phyloP scores from a whole-genome alignment of 2,329 filamentous ascomycete genomes.

The Pestalotiopsis sp. region DNA sequence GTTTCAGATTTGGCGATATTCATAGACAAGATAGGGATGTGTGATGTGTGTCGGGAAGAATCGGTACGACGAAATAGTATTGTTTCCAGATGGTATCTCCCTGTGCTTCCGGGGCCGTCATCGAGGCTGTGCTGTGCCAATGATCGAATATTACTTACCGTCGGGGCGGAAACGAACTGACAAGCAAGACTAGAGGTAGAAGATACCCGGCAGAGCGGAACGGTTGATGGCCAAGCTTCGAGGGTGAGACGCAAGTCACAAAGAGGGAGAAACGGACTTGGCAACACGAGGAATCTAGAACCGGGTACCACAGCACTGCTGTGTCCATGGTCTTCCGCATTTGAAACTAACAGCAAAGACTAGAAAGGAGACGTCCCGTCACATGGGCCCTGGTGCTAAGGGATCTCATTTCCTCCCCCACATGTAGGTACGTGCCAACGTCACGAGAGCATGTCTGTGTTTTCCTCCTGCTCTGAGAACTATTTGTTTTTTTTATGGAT shows the following conservation, averaged over 20 bases:
- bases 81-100: not conserved
- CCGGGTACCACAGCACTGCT: not conserved
- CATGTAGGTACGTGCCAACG: not conserved
- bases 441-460: not conserved
- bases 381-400: not conserved
- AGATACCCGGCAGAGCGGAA: slow-evolving; percentile 5
- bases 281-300: not conserved
- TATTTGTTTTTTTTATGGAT: not conserved
- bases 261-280: not conserved
- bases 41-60: not conserved
- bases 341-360: not conserved
- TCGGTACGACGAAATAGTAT: not conserved
- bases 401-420: not conserved
- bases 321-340: not conserved
- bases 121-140: not conserved
- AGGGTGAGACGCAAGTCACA: too few species aligned
- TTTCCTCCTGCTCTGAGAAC: not conserved
- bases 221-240: not conserved
- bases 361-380: not conserved
- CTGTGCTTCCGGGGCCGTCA: not conserved
- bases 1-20: not conserved
- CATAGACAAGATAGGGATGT: not conserved
- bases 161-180: too few species aligned
- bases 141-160: not conserved
- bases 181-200: not conserved